Base-by-base conservation (phyloP, 2,329 filamentous ascomycete species). In the Trichoderma atroviride region DNA sequence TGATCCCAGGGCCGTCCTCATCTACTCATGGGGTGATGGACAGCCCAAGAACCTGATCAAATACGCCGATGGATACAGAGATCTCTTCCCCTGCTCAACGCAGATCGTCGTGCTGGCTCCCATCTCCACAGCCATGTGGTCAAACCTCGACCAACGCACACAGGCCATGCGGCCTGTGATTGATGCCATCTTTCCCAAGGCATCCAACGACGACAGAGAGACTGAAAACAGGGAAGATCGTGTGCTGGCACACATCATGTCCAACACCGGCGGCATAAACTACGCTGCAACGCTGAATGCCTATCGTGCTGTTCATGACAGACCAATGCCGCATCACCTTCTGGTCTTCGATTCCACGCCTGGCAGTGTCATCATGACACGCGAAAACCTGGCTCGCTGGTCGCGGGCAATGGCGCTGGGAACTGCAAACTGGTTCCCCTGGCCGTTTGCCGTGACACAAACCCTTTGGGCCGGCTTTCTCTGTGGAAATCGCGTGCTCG, bases 21-120 rank as follows among this genome's bases (percentile, higher is more conserved):
- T 89, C 70, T 88, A 83, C 75, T 83, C 85, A 73, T 89, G 86
- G 87, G 86, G 87, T 64, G 87, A 89, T 71, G 85, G 83, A 27
- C 77, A 79, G 14, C 83, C 86, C 2, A 86, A 84, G 71, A 83
- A 89, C 74, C 81, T 88, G 33, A 78, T 80, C 69, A 89, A 89
- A 75, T 89, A 88, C 73, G 79, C 83, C 16, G 81, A 83, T 14
- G 84, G 83, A 33, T 88, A 85, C 76, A 81, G 81, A 52, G 73
- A 76, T 14, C 81, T 88, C 0, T 89, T 81, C 73, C 87, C 87
- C 0, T 73, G 78, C 29, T 81, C 86, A 5, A 80, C 81, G 50
- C 84, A 87, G 68, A 78, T 88, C 35, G 80, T 87, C 43, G 78
- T 86, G 14, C 80, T 87, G 31, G 85, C 83, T 3, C 81, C 83